Evolutionary conservation across 306 rosid genomes (phyloP), one percentile per base, ranked within the genome.

Genomic region (Lithocarpus polystachyus): DNA sequence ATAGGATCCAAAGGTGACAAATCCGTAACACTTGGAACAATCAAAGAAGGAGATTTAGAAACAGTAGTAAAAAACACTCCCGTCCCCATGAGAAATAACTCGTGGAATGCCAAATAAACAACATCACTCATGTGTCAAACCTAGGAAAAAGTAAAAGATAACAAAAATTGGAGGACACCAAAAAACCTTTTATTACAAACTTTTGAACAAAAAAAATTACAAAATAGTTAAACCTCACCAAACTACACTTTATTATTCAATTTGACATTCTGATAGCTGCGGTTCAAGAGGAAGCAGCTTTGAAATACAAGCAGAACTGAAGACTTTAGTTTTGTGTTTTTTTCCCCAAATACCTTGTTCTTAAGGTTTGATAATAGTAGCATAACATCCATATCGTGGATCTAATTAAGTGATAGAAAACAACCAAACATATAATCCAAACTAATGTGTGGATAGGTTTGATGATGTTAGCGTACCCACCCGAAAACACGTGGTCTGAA

Each of bases 111-210:
- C 77, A 5, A 75, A 72, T 6, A 54, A 61, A 6, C 26, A 48
- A 23, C 84, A 82, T 1, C 24, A 68, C 14, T 56, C 31, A 1
- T 48, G 81, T 2, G 86, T 79, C 74, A 77, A 82, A 8, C 75
- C 22, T 1, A 77, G 54, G 24, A 77, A 70, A 83, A 81, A 70
- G 65, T 77, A 75, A 4, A 75, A 84, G 45, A 85, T 56, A 4
- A 81, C 85, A 20, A 72, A 74, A 20, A 70, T 31, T 22, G 82
- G 84, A 35, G 40, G 75, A 35, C 20, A 26, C 1, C 33, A 33
- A 33, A 33, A 6, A 33, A 33, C 37, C 37, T 33, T 33, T 33
- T 33, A 33, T 33, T 5, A 5, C 37, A 33, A 33, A 33, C 35
- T 33, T 5, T 33, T 33, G 5, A 33, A 33, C 6, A 33, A 1